These are phyloP conservation scores for Penicillium bialowiezense DNA, from an alignment of 495 filamentous ascomycete genomes.

Conservation along the genomic window DNA sequence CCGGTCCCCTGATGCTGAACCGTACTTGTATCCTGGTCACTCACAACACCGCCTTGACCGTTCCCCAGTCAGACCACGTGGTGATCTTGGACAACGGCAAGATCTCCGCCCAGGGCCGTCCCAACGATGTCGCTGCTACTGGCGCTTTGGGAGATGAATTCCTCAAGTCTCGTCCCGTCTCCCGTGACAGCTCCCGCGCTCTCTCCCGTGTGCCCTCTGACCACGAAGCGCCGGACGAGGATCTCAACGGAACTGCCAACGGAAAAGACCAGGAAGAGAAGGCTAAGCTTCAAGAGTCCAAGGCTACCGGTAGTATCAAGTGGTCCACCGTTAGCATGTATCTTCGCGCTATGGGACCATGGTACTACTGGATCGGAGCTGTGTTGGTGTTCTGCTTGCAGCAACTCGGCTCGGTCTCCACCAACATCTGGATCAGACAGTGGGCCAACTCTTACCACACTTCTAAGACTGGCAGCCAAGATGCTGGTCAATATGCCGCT, in stretches of 20 bases:
- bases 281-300: constrained; percentile 63
- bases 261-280: constrained; percentile 40
- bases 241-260: constrained; percentile 38
- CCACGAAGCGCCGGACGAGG: constrained; percentile 33
- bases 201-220: constrained; percentile 73
- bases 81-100: constrained; percentile 87
- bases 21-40: constrained; percentile 97
- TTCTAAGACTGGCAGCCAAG: constrained; percentile 17
- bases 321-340: constrained; percentile 82
- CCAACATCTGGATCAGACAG: constrained; percentile 89
- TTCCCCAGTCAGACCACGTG: constrained; percentile 73
- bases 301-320: constrained; percentile 81
- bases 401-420: constrained; percentile 78
- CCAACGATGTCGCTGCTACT: constrained; percentile 73
- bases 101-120: constrained; percentile 69
- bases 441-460: constrained; percentile 70
- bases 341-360: constrained; percentile 81
- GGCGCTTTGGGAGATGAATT: constrained; percentile 85
- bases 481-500: constrained; percentile 39
- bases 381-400: constrained; percentile 71
- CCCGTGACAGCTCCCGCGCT: constrained; percentile 60
- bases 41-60: constrained; percentile 84
- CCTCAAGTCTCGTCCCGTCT: constrained; percentile 66
- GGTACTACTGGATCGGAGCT: constrained; percentile 88
- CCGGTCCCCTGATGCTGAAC: constrained; percentile 81